phyloP scores from a whole-genome alignment of 768 basidiomycete species.

The Tricholoma terreum region DNA sequence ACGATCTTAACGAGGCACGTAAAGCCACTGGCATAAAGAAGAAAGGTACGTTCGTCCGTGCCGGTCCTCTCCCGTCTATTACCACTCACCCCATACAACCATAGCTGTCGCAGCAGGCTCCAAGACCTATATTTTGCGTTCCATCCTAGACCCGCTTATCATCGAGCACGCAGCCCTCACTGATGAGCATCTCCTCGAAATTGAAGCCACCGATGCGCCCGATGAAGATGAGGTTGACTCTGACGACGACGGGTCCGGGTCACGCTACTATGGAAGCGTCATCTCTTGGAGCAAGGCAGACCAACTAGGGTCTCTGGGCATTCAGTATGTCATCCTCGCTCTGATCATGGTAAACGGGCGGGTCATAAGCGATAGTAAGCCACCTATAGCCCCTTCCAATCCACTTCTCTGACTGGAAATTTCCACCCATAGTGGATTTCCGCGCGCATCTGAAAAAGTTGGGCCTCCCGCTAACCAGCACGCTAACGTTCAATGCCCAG shows the following conservation, averaged over 20 bases:
- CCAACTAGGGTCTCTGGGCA: conserved; percentile 65
- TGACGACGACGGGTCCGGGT: conserved; percentile 32
- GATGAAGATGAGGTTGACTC: conserved; percentile 52
- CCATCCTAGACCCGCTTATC: conserved; percentile 57
- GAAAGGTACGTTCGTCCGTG: conserved; percentile 44
- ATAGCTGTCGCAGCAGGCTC: conserved; percentile 57
- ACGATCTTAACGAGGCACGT: conserved; percentile 44
- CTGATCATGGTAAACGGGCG: conserved; percentile 82
- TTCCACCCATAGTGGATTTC: conserved; percentile 57
- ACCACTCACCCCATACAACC: neutral
- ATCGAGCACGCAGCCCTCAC: conserved; percentile 59
- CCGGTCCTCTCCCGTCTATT: neutral
- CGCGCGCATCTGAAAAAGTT: conserved; percentile 68
- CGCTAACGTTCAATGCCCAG: conserved; percentile 50
- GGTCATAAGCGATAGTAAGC: conserved; percentile 71
- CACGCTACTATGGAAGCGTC: conserved; percentile 60
- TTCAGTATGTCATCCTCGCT: conserved; percentile 79
- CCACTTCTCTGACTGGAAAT: neutral
- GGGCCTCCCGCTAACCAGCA: conserved; percentile 46
- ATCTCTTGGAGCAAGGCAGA: conserved; percentile 70
- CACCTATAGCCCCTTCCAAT: conserved; percentile 5
- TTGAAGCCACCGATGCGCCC: conserved; percentile 44
- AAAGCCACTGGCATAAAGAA: conserved; percentile 61
- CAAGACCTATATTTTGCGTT: conserved; percentile 84
- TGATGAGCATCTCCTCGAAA: conserved; percentile 51